These are phyloP conservation scores for Breynia disticha DNA, from an alignment of 441 rosid genomes.

Conservation along the genomic window DNA sequence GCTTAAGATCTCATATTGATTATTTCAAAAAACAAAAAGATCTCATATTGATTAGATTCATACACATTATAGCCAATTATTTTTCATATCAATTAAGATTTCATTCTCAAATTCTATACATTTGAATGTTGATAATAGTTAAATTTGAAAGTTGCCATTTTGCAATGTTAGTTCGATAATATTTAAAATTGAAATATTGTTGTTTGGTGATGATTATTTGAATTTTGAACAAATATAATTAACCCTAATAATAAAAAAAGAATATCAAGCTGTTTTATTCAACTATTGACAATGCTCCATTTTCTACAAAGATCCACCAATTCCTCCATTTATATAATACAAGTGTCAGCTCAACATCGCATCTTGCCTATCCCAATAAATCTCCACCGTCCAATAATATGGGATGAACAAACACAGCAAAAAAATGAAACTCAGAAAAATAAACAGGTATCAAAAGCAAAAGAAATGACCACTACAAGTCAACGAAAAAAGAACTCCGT, in stretches of 20 bases:
- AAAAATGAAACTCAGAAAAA: not conserved
- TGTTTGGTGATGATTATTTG: too few species aligned
- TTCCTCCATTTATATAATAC: not conserved
- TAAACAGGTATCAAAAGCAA: not conserved
- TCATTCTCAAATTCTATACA: too few species aligned
- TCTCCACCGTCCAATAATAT: conserved; percentile 9
- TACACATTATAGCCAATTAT: too few species aligned
- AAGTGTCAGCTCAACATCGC: not conserved
- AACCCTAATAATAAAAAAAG: too few species aligned
- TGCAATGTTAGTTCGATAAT: too few species aligned
- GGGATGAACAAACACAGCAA: conserved; percentile 17
- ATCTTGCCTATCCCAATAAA: not conserved
- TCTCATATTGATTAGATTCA: too few species aligned
- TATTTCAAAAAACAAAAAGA: not conserved
- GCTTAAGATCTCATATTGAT: too few species aligned
- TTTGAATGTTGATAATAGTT: too few species aligned
- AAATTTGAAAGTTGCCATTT: too few species aligned
- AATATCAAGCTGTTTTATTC: conserved; percentile 25
- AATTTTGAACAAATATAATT: too few species aligned
- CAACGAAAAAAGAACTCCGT: conserved; percentile 7
- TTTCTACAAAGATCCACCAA: conserved; percentile 16
- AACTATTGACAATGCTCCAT: conserved; percentile 15
- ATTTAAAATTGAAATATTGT: too few species aligned
- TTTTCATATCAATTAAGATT: too few species aligned
- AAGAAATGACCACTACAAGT: conserved; percentile 10